Evolutionary conservation across 371 early-diverging fungal species (phyloP), one percentile per base, ranked within the genome.

Genomic region (Chytridium lagenaria): DNA sequence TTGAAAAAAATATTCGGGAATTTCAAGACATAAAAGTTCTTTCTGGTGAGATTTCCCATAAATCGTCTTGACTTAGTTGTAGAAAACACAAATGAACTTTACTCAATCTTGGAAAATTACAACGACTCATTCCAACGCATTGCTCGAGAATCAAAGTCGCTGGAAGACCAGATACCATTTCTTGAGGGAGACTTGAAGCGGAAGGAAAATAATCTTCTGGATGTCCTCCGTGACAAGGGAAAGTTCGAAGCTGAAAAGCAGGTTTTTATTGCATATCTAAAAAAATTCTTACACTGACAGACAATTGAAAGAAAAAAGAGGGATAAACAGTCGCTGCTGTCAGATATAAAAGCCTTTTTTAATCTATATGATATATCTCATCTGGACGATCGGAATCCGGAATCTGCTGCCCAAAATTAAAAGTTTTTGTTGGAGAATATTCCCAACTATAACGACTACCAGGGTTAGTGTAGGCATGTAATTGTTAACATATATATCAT

Each of bases 1-100:
- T 86, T 2, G 67, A 72, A 40, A 75, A 73, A 44, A 78, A 80
- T 69, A 75, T 90, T 5, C 70, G 77, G 0, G 88, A 89, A 28
- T 51, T 91, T 26, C 77, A 81, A 30, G 82, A 81, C 23, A 78
- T 92, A 55, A 83, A 79, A 0, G 50, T 75, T 22, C 74, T 64
- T 38, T 68, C 55, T 51, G 83, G 83, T 83, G n/a, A 36, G 23
- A 44, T n/a, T 31, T 30, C 50, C 40, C 61, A 34, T 12, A 10
- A 66, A 51, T n/a, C n/a, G n/a, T n/a, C n/a, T n/a, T n/a, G n/a
- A n/a, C n/a, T n/a, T n/a, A n/a, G n/a, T n/a, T n/a, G n/a, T 36
- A 61, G 61, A 61, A 7, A 34, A 23, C 37, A 61, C 36, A 34
- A 26, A 7, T 3, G 61, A 61, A 16, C 36, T 61, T 3, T 61